A percentile compares a stretch with the other conserved stretches of the same genome.
These are phyloP conservation scores for Rutidosis leptorrhynchoides DNA, from an alignment of 129 eudicot species.

Conservation along the genomic window DNA sequence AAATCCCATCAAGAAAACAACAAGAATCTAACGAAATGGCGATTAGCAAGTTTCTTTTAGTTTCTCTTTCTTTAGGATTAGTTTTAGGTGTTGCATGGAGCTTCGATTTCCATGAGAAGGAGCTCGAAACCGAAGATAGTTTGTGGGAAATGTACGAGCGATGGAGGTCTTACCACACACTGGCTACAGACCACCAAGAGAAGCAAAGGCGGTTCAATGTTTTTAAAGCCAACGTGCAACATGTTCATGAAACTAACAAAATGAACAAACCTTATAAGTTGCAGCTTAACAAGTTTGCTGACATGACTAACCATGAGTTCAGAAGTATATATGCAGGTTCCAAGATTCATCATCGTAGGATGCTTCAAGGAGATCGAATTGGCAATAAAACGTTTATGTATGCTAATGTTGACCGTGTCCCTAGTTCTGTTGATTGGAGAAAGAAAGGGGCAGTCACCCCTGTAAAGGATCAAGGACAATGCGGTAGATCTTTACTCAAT, in stretches of 20 bases:
- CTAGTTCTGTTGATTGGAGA: slow-evolving; percentile 80
- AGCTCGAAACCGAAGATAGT: slow-evolving; percentile 67
- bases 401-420: slow-evolving; percentile 41
- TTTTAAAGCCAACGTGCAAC: slow-evolving; percentile 61
- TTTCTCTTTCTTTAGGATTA: slow-evolving; percentile 46
- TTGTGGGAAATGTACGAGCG: slow-evolving; percentile 76
- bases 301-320: slow-evolving; percentile 85
- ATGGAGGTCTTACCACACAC: slow-evolving; percentile 82
- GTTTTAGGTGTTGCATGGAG: slow-evolving; percentile 39
- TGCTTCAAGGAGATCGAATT: slow-evolving; percentile 44
- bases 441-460: slow-evolving; percentile 64
- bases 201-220: slow-evolving; percentile 78
- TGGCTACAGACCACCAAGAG: slow-evolving; percentile 55
- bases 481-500: slow-evolving; percentile 48
- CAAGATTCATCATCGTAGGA: slow-evolving; percentile 58
- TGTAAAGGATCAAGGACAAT: slow-evolving; percentile 93
- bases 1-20: slow-evolving; percentile 8
- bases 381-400: slow-evolving; percentile 51
- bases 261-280: slow-evolving; percentile 78
- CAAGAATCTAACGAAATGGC: slow-evolving; percentile 20
- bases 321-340: slow-evolving; percentile 57
- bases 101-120: slow-evolving; percentile 71
- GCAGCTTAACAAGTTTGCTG: slow-evolving; percentile 81
- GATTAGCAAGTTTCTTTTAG: slow-evolving; percentile 33
- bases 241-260: slow-evolving; percentile 70